Percentiles rank a stretch among this genome's conserved stretches.
Evolutionary conservation across 139 green algal genomes (phyloP).

Genomic region (Chlorokybus atmophyticus): DNA sequence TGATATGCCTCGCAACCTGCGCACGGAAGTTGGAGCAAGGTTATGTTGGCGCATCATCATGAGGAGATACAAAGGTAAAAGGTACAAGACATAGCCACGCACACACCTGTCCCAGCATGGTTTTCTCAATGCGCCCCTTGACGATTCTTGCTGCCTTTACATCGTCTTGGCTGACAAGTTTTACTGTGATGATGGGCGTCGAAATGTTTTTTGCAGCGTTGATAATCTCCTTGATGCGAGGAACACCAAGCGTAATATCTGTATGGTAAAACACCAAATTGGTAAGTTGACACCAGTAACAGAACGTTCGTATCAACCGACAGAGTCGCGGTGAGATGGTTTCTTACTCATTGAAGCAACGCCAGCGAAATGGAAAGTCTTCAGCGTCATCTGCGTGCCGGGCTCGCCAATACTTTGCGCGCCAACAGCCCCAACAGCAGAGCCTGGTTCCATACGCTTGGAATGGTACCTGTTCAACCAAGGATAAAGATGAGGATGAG

Average conservation of each 20-base stretch:
- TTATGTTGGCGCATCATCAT: no score
- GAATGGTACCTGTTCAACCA: constrained; percentile 40
- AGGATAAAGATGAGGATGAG: neutral
- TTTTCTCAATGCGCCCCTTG: constrained; percentile 80
- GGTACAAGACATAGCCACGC: no score
- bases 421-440: constrained; percentile 71
- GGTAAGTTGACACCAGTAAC: no score
- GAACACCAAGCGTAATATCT: constrained; percentile 88
- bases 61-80: no score
- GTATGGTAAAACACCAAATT: no score
- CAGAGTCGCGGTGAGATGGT: no score
- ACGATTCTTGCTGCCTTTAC: constrained; percentile 70
- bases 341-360: constrained; percentile 85
- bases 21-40: no score
- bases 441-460: constrained; percentile 78
- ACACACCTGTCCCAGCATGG: constrained; percentile 73
- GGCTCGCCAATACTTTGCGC: constrained; percentile 91
- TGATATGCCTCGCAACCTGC: constrained; percentile 32
- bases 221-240: constrained; percentile 99
- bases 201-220: constrained; percentile 87
- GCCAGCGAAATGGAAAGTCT: constrained; percentile 98
- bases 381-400: constrained; percentile 98
- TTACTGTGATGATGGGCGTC: constrained; percentile 88
- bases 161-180: constrained; percentile 46
- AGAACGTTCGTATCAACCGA: no score